Percentiles rank a stretch among this genome's conserved stretches.
Evolutionary conservation across 169 alveolate genomes (phyloP).

Genomic region (Plasmodium malariae): DNA sequence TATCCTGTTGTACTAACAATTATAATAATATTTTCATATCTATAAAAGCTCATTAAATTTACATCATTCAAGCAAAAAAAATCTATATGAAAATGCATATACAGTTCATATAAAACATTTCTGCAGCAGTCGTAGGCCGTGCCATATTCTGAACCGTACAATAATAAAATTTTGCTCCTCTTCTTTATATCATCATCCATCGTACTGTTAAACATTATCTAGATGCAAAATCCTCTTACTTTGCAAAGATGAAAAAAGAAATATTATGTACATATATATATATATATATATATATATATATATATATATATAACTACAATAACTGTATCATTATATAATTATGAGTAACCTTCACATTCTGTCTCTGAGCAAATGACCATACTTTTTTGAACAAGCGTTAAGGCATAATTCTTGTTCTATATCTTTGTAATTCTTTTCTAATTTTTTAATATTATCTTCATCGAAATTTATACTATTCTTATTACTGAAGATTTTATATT

Average conservation of each 20-base stretch:
- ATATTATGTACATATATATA: not conserved
- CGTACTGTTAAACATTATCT: not conserved
- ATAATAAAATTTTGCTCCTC: slow-evolving; percentile 6
- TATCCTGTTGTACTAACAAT: slow-evolving; percentile 76
- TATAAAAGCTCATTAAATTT: slow-evolving; percentile 28
- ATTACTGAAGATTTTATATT: slow-evolving; percentile 28
- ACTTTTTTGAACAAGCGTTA: slow-evolving; percentile 40
- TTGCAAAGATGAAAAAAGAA: not conserved
- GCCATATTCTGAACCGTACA: slow-evolving; percentile 65
- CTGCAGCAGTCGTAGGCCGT: slow-evolving; percentile 69
- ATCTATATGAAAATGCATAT: slow-evolving; percentile 26
- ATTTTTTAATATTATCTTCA: slow-evolving; percentile 33
- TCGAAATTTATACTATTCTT: slow-evolving; percentile 35
- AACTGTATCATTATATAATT: not conserved
- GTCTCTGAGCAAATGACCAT: slow-evolving; percentile 1
- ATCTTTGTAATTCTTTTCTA: slow-evolving; percentile 35
- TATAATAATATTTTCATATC: slow-evolving; percentile 46
- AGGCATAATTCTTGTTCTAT: slow-evolving; percentile 47
- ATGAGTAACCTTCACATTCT: not conserved
- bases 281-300: slow-evolving; percentile 5
- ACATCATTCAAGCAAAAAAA: slow-evolving; percentile 33
- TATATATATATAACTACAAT: not conserved
- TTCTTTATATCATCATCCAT: slow-evolving; percentile 13
- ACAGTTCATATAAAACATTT: slow-evolving; percentile 51
- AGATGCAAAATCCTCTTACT: not conserved